These are phyloP conservation scores for Penicillium sp. DNA, from an alignment of 2,329 filamentous ascomycete species.

Conservation along the genomic window DNA sequence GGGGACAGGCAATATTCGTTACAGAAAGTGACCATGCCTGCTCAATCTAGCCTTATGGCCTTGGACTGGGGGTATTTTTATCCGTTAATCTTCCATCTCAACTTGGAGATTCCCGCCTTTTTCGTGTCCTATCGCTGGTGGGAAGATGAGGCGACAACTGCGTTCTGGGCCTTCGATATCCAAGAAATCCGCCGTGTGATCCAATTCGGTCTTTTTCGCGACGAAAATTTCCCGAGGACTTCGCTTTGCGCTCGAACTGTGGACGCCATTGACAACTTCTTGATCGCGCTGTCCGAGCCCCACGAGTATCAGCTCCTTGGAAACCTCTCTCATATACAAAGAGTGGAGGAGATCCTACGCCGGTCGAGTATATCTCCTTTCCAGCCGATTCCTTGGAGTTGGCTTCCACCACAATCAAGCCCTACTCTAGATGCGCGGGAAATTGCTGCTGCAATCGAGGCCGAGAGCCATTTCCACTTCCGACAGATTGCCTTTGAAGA, in stretches of 20 bases:
- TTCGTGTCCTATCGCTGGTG: slow-evolving; percentile 39
- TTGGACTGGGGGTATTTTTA: slow-evolving; percentile 24
- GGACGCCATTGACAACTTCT: slow-evolving; percentile 34
- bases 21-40: slow-evolving; percentile 9
- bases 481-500: slow-evolving; percentile 40
- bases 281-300: slow-evolving; percentile 29
- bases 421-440: slow-evolving; percentile 20
- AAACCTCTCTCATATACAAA: slow-evolving; percentile 36
- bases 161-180: slow-evolving; percentile 41
- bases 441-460: slow-evolving; percentile 37
- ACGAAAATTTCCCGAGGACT: slow-evolving; percentile 36
- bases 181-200: slow-evolving; percentile 39
- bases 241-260: slow-evolving; percentile 35
- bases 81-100: slow-evolving; percentile 31
- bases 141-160: slow-evolving; percentile 41
- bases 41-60: background rate
- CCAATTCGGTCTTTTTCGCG: slow-evolving; percentile 38
- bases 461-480: slow-evolving; percentile 43
- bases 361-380: slow-evolving; percentile 28
- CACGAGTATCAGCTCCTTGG: slow-evolving; percentile 27
- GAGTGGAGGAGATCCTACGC: slow-evolving; percentile 41
- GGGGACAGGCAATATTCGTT: background rate
- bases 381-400: slow-evolving; percentile 33
- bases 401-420: slow-evolving; percentile 32
- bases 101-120: slow-evolving; percentile 34